Conservation (phyloP, 2,329 filamentous ascomycete genomes). For the Colletotrichum gigasporum region DNA sequence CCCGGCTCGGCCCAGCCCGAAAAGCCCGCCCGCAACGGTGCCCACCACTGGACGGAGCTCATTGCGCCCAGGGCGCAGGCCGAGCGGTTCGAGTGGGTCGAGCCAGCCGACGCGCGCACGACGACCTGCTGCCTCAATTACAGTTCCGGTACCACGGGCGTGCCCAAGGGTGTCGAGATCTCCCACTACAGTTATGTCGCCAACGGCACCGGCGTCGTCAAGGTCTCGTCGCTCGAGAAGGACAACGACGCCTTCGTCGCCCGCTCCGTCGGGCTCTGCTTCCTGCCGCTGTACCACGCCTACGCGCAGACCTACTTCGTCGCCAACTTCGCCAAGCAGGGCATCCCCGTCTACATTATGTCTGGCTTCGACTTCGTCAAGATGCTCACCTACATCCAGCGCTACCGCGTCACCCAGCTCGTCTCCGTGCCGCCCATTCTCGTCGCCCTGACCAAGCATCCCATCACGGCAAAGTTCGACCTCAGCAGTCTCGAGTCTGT, state of each 20-base stretch:
- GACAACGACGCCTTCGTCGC: slow-evolving; percentile 55
- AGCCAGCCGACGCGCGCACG: slow-evolving; percentile 58
- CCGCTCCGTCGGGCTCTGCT: slow-evolving; percentile 63
- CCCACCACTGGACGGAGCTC: slow-evolving; percentile 73
- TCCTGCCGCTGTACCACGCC: slow-evolving; percentile 82
- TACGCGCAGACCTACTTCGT: slow-evolving; percentile 78
- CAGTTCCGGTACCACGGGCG: slow-evolving; percentile 80
- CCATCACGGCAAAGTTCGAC: slow-evolving; percentile 71
- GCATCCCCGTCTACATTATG: slow-evolving; percentile 82
- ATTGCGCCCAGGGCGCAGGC: slow-evolving; percentile 62
- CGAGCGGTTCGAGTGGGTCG: slow-evolving; percentile 69
- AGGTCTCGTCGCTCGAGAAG: slow-evolving; percentile 54
- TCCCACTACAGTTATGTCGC: slow-evolving; percentile 81
- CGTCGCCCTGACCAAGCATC: slow-evolving; percentile 77
- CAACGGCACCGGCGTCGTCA: slow-evolving; percentile 71
- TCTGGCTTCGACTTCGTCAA: slow-evolving; percentile 77
- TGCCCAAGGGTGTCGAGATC: slow-evolving; percentile 86
- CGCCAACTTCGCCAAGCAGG: slow-evolving; percentile 63
- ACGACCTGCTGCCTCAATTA: slow-evolving; percentile 80
- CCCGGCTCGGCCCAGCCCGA: slow-evolving; percentile 38
- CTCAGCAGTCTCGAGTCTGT: slow-evolving; percentile 70
- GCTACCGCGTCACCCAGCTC: slow-evolving; percentile 73
- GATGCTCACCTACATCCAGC: slow-evolving; percentile 74
- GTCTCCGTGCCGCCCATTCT: slow-evolving; percentile 79
- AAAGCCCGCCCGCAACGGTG: slow-evolving; percentile 42